Conservation (phyloP, 306 rosid genomes). For the Casuarina glauca region DNA sequence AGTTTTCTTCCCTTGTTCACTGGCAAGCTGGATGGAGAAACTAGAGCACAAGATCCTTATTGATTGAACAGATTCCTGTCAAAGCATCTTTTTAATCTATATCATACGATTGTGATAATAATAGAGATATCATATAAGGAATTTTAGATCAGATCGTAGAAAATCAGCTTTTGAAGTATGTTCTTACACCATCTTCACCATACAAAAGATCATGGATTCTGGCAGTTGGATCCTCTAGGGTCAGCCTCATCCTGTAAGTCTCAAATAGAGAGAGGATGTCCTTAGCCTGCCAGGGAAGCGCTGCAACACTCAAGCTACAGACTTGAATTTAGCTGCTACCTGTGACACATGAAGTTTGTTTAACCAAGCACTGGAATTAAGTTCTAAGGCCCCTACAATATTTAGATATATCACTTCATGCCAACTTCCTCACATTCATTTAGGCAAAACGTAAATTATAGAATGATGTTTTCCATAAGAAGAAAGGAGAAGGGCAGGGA, state of each 20-base stretch:
- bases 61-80: too few species aligned
- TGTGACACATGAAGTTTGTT: conserved; percentile 25
- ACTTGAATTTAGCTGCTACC: conserved; percentile 62
- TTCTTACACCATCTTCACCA: conserved; percentile 67
- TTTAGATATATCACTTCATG: background rate
- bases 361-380: background rate
- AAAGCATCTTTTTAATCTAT: too few species aligned
- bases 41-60: too few species aligned
- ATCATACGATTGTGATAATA: background rate
- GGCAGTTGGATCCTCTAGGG: conserved; percentile 77
- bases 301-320: conserved; percentile 63
- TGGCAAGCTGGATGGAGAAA: too few species aligned
- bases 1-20: too few species aligned
- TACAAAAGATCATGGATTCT: conserved; percentile 62
- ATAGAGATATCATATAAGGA: background rate
- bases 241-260: conserved; percentile 46
- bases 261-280: conserved; percentile 34
- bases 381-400: background rate
- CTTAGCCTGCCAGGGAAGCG: conserved; percentile 44
- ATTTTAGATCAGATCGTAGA: background rate
- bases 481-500: background rate
- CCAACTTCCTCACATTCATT: background rate
- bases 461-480: too few species aligned
- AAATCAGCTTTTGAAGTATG: background rate
- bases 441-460: background rate